Base-by-base conservation (phyloP, 352 stramenopile species). In the Pythium monospermum region DNA sequence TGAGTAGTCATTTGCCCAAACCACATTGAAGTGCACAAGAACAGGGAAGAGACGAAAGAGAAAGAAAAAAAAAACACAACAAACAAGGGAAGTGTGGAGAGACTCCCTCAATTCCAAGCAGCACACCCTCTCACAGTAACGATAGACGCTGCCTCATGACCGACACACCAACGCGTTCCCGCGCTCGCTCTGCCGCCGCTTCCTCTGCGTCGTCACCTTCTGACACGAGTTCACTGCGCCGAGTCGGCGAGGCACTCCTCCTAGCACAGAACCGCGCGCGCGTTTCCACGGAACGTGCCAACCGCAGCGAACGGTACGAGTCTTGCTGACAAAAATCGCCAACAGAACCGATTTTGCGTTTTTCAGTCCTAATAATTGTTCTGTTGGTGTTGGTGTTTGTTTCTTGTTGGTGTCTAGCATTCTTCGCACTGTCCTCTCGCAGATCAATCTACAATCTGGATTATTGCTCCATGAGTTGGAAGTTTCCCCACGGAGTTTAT, bases 261-360 rank as follows among this genome's bases (percentile, higher is more conserved):
- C 65, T 89, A 6, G 77, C 77, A 18, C 77, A 89, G 57, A 89
- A 83, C 53, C 75, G 77, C 54, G 77, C 77, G 8, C 66, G 77
- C 0, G 49, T 64, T 16, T 70, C 77, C 31, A 81, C 75, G 1
- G 77, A 86, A 33, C 71, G 77, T 42, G 77, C 77, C 15, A 81
- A 78, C 53, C 77, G 68, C 26, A 69, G 69, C 30, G 77, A 89
- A 66, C 75, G 75, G 77, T 89, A 44, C 57, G 73, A 2, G n/a
- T n/a, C n/a, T n/a, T n/a, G n/a, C n/a, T n/a, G n/a, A n/a, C n/a
- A n/a, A n/a, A n/a, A n/a, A n/a, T n/a, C n/a, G n/a, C n/a, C n/a
- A n/a, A n/a, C n/a, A n/a, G n/a, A n/a, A 13, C 16, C 15, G 10
- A 22, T 16, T 6, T 37, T 21, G 5, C 22, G 6, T 27, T 36